A percentile compares a stretch with the other conserved stretches of the same genome.
Conservation (phyloP, 2,329 filamentous ascomycete species). For the Penicillium glabrum region DNA sequence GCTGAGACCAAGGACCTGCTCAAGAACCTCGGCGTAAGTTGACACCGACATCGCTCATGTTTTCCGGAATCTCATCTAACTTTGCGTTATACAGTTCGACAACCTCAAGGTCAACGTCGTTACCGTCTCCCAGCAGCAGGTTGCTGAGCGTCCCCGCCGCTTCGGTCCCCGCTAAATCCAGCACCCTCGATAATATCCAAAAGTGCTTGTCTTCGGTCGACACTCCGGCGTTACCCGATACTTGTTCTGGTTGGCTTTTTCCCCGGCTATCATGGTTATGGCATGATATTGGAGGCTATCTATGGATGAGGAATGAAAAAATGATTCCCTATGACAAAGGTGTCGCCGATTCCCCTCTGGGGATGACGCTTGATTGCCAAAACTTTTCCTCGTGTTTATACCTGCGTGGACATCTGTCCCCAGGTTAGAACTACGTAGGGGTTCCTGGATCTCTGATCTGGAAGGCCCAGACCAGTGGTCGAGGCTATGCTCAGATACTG, state of each 20-base stretch:
- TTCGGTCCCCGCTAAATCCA: conserved; percentile 52
- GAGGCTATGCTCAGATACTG: conserved; percentile 4
- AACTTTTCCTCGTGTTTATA: conserved; percentile 35
- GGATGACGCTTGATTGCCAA: conserved; percentile 95
- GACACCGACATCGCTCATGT: neutral
- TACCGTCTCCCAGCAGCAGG: conserved; percentile 83
- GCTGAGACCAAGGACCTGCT: conserved; percentile 98
- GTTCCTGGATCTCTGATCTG: conserved; percentile 6
- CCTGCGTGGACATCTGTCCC: conserved; percentile 7
- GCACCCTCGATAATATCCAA: conserved; percentile 20
- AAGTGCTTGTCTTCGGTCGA: conserved; percentile 32
- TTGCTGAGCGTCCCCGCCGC: conserved; percentile 75
- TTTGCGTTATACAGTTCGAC: conserved; percentile 72
- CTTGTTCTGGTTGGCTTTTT: conserved; percentile 29
- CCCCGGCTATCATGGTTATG: conserved; percentile 27
- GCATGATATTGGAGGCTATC: conserved; percentile 29
- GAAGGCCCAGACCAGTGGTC: conserved; percentile 10
- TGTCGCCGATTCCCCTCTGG: conserved; percentile 81
- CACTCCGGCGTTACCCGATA: conserved; percentile 26
- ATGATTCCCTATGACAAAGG: conserved; percentile 59
- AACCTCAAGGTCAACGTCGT: conserved; percentile 95
- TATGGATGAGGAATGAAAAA: conserved; percentile 42
- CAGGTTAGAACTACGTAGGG: conserved; percentile 25
- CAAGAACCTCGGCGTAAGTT: conserved; percentile 96
- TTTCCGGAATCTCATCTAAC: conserved; percentile 5